Evolutionary conservation across 2,329 filamentous ascomycete species (phyloP).

Genomic region (Acephala macrosclerotiorum): DNA sequence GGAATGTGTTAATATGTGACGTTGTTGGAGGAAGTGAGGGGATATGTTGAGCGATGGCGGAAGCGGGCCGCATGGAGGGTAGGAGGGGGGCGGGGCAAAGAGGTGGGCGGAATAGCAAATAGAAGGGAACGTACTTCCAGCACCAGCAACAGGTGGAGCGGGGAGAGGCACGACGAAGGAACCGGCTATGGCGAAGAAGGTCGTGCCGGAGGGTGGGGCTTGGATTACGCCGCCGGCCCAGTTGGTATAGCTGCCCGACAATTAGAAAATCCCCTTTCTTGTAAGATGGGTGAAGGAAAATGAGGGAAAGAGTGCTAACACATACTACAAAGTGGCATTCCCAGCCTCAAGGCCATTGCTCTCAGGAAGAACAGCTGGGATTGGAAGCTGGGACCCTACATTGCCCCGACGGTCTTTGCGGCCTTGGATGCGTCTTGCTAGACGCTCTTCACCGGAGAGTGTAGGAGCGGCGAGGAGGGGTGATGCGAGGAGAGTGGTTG

Average conservation of each 20-base stretch:
- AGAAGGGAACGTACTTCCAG: no score
- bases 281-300: not conserved
- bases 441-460: no score
- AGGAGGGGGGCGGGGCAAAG: no score
- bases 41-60: no score
- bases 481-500: not conserved
- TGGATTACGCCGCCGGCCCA: conserved; percentile 16
- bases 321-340: conserved; percentile 4
- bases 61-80: no score
- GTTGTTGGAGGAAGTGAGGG: no score
- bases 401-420: not conserved
- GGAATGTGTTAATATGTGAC: no score
- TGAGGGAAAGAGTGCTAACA: not conserved
- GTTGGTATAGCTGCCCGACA: conserved; percentile 13
- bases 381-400: not conserved
- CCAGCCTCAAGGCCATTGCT: not conserved
- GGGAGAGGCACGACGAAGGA: conserved; percentile 3
- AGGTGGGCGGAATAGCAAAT: no score
- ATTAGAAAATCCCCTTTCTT: no score
- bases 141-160: conserved; percentile 2
- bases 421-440: not conserved
- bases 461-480: not conserved
- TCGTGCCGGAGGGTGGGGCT: conserved; percentile 12
- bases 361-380: not conserved
- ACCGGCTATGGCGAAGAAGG: conserved; percentile 13